Percentiles rank a stretch among this genome's conserved stretches.
Conservation (phyloP, 129 eudicot genomes). For the Artemisia tridentata region DNA sequence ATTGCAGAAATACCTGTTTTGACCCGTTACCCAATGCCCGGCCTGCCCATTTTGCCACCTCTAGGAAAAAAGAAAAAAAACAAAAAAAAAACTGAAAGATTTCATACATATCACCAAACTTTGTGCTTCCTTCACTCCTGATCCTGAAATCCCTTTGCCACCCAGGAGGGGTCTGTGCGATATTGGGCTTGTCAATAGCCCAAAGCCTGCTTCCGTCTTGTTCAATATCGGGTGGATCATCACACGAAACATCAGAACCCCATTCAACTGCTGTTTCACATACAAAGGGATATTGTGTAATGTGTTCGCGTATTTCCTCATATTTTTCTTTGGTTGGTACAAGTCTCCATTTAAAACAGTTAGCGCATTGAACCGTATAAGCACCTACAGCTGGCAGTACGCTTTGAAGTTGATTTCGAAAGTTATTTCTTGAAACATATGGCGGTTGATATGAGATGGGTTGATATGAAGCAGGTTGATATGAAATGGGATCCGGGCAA, state of each 20-base stretch:
- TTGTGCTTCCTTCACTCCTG: slow-evolving; percentile 71
- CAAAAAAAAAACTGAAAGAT: background rate
- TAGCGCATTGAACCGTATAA: slow-evolving; percentile 80
- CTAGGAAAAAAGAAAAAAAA: no score
- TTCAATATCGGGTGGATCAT: slow-evolving; percentile 67
- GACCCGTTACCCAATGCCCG: background rate
- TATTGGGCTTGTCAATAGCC: slow-evolving; percentile 93
- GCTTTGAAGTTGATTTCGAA: no score
- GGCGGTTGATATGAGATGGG: slow-evolving; percentile 31
- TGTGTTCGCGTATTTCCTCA: slow-evolving; percentile 74
- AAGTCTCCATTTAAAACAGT: slow-evolving; percentile 87
- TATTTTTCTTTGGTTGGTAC: slow-evolving; percentile 75
- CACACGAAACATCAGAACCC: slow-evolving; percentile 71
- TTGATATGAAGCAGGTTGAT: background rate
- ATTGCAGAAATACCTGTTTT: background rate
- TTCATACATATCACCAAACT: slow-evolving; percentile 92
- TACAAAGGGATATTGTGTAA: slow-evolving; percentile 61
- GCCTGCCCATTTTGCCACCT: background rate
- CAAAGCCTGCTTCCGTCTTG: slow-evolving; percentile 88
- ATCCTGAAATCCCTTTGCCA: slow-evolving; percentile 75
- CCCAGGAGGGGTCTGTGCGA: slow-evolving; percentile 85
- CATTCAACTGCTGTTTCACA: slow-evolving; percentile 82
- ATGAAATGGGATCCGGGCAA: slow-evolving; percentile 29
- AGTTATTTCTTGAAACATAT: slow-evolving; percentile 13
- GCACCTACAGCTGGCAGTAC: slow-evolving; percentile 70